Evolutionary conservation across 1,284 basidiomycete genomes (phyloP), one percentile per base, ranked within the genome.

Genomic region (Sutorius eximius): DNA sequence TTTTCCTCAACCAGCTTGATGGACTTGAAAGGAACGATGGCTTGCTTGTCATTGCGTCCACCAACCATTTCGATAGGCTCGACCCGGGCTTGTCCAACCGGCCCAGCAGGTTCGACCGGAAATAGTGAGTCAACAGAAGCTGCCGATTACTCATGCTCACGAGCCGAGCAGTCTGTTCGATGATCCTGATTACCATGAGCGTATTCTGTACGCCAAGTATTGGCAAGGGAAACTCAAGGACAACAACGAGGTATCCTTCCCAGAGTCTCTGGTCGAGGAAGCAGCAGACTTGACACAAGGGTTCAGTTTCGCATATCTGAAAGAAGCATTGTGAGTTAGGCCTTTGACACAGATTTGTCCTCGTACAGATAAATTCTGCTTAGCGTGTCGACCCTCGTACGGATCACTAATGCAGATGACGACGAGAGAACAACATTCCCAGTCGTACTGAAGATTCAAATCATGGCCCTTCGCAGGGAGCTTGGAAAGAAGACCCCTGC

Each of bases 1-100:
- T 89, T 77, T 93, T 93, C 81, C 77, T 94, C 47, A 93, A 93
- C 65, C 86, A 92, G 64, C 74, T 93, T 12, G 87, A 90, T 60
- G 89, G 88, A 2, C 70, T 90, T 29, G 80, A 83, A 62, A 79
- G 83, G 32, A 93, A 93, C 62, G 83, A 92, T 59, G 91, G 91
- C 0, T 61, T 93, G 9, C 78, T 93, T 42, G 75, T 92, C 64
- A 85, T 93, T 59, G 89, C 82, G 15, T 88, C 91, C 0, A 93
- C 91, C 24, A 94, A 93, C 66, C 89, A 93, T 69, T 85, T 91
- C 62, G 87, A 91, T 45, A 76, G 78, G 36, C 80, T 93, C 47
- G 90, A 93, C 62, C 83, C 87, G 16, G 87, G 85, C 9, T 68
- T 93, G 55, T 86, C 86, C 54, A 82, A 76, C 45, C 80, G 91